Evolutionary conservation across 768 basidiomycete species (phyloP).

Genomic region (Leccinum truebloodii): DNA sequence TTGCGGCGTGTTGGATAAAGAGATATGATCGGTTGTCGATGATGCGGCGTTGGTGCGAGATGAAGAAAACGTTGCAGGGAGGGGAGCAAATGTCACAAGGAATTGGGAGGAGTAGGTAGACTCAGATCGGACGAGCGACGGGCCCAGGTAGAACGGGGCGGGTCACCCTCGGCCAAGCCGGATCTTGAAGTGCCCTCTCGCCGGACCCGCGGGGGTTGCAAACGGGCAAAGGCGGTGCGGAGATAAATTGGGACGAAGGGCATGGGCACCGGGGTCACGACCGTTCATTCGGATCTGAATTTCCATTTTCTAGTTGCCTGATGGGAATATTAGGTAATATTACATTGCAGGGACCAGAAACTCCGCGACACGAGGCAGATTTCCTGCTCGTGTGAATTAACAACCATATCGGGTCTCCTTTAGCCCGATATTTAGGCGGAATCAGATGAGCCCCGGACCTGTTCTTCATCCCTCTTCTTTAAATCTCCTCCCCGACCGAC

Average conservation of each 20-base stretch:
- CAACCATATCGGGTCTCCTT: slow-evolving; percentile 16
- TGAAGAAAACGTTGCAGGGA: slow-evolving; percentile 37
- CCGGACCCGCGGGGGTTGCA: slow-evolving; percentile 32
- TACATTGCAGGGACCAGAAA: slow-evolving; percentile 35
- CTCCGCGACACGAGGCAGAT: slow-evolving; percentile 35
- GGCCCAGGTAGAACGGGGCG: slow-evolving; percentile 11
- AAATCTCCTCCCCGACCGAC: slow-evolving; percentile 22
- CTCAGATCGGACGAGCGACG: slow-evolving; percentile 1
- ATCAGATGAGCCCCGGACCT: slow-evolving; percentile 24
- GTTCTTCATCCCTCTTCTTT: slow-evolving; percentile 32
- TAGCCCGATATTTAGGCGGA: slow-evolving; percentile 35
- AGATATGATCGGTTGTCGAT: slow-evolving; percentile 24
- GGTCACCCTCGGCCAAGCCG: slow-evolving; percentile 26
- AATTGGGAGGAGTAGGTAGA: slow-evolving; percentile 11
- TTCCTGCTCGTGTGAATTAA: slow-evolving; percentile 11
- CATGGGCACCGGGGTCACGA: slow-evolving; percentile 30
- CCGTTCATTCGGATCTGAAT: slow-evolving; percentile 11
- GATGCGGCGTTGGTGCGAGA: slow-evolving; percentile 27
- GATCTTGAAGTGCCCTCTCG: slow-evolving; percentile 23
- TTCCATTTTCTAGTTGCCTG: slow-evolving; percentile 6
- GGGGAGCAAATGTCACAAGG: slow-evolving; percentile 24
- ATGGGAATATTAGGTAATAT: slow-evolving; percentile 34
- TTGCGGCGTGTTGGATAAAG: slow-evolving; percentile 24
- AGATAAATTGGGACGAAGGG: slow-evolving; percentile 24
- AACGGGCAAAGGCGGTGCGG: slow-evolving; percentile 17